Evolutionary conservation across 331 rosid species (phyloP), one percentile per base, ranked within the genome.

Genomic region (Erythrophleum ivorense): DNA sequence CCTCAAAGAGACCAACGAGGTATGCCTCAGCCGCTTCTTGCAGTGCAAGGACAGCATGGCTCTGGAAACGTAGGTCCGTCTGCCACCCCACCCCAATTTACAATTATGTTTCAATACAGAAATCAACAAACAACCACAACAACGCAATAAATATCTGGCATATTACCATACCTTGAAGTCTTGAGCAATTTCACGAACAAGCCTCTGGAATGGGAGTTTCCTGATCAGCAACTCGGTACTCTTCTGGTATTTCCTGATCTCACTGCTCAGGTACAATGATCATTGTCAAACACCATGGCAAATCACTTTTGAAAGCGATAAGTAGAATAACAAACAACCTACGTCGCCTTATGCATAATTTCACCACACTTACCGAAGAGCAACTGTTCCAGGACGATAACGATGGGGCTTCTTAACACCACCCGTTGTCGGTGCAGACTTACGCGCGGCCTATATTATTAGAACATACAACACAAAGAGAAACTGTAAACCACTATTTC

Each of bases 1-100:
- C 98, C 88, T 94, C 98, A 29, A 94, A 94, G 4, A 94, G 91
- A 6, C 98, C 98, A n/a, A 94, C 98, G 0, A 94, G 90, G 86
- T 94, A 94, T 0, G 98, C 98, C 87, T 94, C 98, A 1, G 98
- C 98, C 8, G 98, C 98, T 83, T 94, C 98, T 85, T 94, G 98
- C 81, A 94, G 81, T 0, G 98, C 98, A 66, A 94, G 84, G 2
- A 94, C 98, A 7, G 98, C 98, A 4, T 94, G 98, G 60, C 98
- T 94, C 93, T 94, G 98, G 88, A 94, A 94, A 84, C 98, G 98
- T 48, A 94, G 88, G 49, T 94, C 98, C 63, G 98, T 94, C 98
- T 94, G 89, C 86, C 78, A 59, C 38, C 24, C 70, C 9, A 74
- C 46, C 4, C 21, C n/a, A 72, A 36, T 12, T 55, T 55, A 55